phyloP scores from a whole-genome alignment of 2,329 filamentous ascomycete genomes.

The Botrytis aclada region DNA sequence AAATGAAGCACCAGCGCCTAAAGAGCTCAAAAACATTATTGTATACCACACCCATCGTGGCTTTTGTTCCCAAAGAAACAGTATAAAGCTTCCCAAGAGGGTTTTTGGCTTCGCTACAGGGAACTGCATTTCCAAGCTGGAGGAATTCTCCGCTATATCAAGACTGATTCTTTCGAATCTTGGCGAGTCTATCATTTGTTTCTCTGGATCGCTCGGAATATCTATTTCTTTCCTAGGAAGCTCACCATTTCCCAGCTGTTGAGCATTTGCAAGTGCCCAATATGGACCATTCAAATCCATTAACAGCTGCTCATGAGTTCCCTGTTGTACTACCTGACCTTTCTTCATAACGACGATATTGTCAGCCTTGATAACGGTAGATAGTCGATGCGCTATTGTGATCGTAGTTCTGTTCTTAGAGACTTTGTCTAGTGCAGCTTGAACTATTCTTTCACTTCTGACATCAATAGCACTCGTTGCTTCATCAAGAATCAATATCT shows the following conservation, averaged over 20 bases:
- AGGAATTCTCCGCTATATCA: not conserved
- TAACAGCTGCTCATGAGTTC: constrained; percentile 70
- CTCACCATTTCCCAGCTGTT: constrained; percentile 43
- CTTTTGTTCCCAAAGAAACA: constrained; percentile 34
- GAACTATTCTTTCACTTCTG: constrained; percentile 86
- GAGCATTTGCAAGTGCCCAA: constrained; percentile 60
- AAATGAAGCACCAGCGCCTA: constrained; percentile 35
- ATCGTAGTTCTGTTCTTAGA: constrained; percentile 83
- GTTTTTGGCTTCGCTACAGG: not conserved
- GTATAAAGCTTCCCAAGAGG: not conserved
- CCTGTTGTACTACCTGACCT: constrained; percentile 70
- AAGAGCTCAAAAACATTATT: constrained; percentile 2
- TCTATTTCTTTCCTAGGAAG: not conserved
- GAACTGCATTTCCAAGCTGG: not conserved
- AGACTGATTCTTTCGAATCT: constrained; percentile 8
- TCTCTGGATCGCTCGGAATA: not conserved
- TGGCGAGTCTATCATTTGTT: not conserved
- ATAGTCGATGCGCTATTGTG: constrained; percentile 87
- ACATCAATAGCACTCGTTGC: constrained; percentile 69
- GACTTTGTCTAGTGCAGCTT: constrained; percentile 77
- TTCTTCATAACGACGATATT: constrained; percentile 77
- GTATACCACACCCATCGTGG: constrained; percentile 12
- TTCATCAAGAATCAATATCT: constrained; percentile 58
- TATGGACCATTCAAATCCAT: constrained; percentile 58
- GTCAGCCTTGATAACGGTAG: constrained; percentile 86